Conservation (phyloP, 169 alveolate species). For the Toxoplasma gondii region DNA sequence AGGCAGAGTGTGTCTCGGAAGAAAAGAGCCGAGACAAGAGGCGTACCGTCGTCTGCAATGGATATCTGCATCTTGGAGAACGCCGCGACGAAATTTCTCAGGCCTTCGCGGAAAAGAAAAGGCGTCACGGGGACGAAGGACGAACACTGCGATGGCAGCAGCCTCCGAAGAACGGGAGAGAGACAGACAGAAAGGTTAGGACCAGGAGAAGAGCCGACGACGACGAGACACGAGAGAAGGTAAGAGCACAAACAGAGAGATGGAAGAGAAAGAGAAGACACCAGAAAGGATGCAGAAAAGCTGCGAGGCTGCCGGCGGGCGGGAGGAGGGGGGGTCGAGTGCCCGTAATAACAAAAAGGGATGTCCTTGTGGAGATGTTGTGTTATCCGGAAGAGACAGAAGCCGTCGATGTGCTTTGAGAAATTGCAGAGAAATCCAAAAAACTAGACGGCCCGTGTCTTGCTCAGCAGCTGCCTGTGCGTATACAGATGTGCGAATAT, state of each 20-base stretch:
- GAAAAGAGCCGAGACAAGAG: neutral
- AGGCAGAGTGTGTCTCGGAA: neutral
- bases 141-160: neutral
- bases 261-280: neutral
- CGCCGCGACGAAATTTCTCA: no score
- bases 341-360: no score
- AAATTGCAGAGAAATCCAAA: no score
- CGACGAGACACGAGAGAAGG: neutral
- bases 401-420: no score
- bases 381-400: no score
- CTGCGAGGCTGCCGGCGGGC: neutral
- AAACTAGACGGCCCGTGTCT: no score
- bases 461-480: no score
- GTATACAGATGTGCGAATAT: no score
- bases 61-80: neutral
- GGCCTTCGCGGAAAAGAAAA: neutral
- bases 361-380: no score
- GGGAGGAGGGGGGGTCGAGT: no score
- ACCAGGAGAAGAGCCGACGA: neutral
- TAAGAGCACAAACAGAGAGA: neutral
- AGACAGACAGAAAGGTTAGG: neutral
- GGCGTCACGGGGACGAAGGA: neutral
- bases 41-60: neutral
- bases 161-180: neutral
- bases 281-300: neutral